These are phyloP conservation scores for Talaromyces sp. DNA, from an alignment of 2,329 filamentous ascomycete genomes.

Conservation along the genomic window DNA sequence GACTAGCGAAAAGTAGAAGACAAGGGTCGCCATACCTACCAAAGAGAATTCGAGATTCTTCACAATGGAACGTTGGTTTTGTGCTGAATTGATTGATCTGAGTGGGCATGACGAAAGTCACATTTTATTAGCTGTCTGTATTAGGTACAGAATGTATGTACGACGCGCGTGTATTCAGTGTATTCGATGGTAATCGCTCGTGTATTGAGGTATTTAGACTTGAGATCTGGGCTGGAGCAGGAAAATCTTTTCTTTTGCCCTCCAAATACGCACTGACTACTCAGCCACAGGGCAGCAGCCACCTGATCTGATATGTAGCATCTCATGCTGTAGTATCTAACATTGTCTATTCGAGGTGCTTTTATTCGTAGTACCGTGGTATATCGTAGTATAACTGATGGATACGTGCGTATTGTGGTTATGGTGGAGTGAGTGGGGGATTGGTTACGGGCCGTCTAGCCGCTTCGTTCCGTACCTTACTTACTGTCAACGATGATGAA, in stretches of 20 bases:
- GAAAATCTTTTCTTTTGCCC: neutral
- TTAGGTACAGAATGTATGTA: neutral
- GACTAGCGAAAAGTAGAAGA: neutral
- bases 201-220: neutral
- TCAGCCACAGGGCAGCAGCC: neutral
- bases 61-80: neutral
- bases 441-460: conserved; percentile 6
- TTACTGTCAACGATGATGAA: neutral
- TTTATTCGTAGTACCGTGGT: neutral
- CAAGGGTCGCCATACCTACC: neutral
- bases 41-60: neutral
- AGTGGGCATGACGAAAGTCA: neutral
- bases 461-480: conserved; percentile 8
- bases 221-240: neutral
- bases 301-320: neutral
- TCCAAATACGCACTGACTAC: neutral
- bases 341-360: neutral
- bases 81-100: neutral
- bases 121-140: neutral
- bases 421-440: neutral
- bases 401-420: neutral
- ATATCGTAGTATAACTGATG: too few relatives aligned
- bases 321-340: neutral
- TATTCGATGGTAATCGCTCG: neutral
- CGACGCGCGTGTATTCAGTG: neutral